These are phyloP conservation scores for Colletotrichum lini DNA, from an alignment of 2,329 filamentous ascomycete genomes.

Conservation along the genomic window DNA sequence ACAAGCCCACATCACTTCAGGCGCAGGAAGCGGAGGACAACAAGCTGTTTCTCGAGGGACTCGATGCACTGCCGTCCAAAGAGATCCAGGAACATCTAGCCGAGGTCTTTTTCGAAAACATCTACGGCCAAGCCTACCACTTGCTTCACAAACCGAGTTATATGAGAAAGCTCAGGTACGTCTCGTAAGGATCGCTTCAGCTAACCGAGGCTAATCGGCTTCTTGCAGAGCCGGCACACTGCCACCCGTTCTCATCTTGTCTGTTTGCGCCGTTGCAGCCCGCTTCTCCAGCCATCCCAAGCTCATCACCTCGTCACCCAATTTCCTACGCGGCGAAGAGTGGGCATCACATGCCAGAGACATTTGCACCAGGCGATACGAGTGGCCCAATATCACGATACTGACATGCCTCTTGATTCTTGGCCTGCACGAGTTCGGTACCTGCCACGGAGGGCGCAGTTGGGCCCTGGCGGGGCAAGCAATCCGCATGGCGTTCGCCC, in stretches of 20 bases:
- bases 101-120: slow-evolving; percentile 94
- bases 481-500: slow-evolving; percentile 95
- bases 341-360: slow-evolving; percentile 92
- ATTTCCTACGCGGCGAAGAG: slow-evolving; percentile 89
- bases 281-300: slow-evolving; percentile 93
- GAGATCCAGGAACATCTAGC: slow-evolving; percentile 94
- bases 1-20: slow-evolving; percentile 67
- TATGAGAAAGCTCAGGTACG: slow-evolving; percentile 85
- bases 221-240: slow-evolving; percentile 77
- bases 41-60: slow-evolving; percentile 84
- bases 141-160: slow-evolving; percentile 97
- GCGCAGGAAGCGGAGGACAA: slow-evolving; percentile 80
- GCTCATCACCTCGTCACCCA: slow-evolving; percentile 77
- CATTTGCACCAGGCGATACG: slow-evolving; percentile 89
- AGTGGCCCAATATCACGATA: slow-evolving; percentile 96
- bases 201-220: slow-evolving; percentile 46
- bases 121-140: slow-evolving; percentile 96
- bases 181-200: slow-evolving; percentile 35
- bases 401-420: slow-evolving; percentile 90
- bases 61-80: slow-evolving; percentile 84
- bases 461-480: slow-evolving; percentile 97
- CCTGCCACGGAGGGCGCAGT: slow-evolving; percentile 93
- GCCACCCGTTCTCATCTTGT: slow-evolving; percentile 91
- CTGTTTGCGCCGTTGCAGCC: slow-evolving; percentile 94
- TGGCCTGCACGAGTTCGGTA: slow-evolving; percentile 95